phyloP scores from a whole-genome alignment of 768 basidiomycete genomes.

The Trametes sanguinea region DNA sequence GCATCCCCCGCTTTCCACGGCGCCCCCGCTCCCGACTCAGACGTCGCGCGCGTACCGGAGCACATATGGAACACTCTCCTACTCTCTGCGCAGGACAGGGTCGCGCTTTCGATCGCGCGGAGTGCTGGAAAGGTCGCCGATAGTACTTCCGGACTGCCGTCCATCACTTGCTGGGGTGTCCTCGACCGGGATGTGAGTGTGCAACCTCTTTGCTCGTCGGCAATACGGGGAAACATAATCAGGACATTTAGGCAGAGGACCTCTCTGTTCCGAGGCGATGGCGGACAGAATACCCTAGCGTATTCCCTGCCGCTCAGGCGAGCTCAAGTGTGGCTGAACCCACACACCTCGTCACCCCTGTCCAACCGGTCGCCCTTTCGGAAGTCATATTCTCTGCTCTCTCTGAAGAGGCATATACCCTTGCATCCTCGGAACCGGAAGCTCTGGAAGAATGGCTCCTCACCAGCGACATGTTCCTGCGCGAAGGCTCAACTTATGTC shows the following conservation, averaged over 20 bases:
- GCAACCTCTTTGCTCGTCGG: constrained; percentile 25
- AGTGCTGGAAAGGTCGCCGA: background rate
- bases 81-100: background rate
- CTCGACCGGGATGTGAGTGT: constrained; percentile 42
- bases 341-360: constrained; percentile 21
- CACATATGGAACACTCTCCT: constrained; percentile 17
- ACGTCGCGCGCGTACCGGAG: constrained; percentile 16
- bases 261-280: constrained; percentile 19
- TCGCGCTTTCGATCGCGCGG: constrained; percentile 21
- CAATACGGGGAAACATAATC: background rate
- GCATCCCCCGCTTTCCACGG: constrained; percentile 12
- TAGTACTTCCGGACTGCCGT: constrained; percentile 11
- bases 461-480: constrained; percentile 43
- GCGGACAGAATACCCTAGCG: constrained; percentile 18
- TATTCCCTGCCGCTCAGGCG: constrained; percentile 12
- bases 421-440: constrained; percentile 21
- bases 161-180: constrained; percentile 37
- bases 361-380: constrained; percentile 24
- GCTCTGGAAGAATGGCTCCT: constrained; percentile 31
- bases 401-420: constrained; percentile 26
- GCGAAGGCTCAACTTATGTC: constrained; percentile 47
- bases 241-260: constrained; percentile 6
- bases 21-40: constrained; percentile 1
- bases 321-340: background rate
- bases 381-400: constrained; percentile 30